These are phyloP conservation scores for Hypoxylon sp. DNA, from an alignment of 2,329 filamentous ascomycete genomes.

Conservation along the genomic window DNA sequence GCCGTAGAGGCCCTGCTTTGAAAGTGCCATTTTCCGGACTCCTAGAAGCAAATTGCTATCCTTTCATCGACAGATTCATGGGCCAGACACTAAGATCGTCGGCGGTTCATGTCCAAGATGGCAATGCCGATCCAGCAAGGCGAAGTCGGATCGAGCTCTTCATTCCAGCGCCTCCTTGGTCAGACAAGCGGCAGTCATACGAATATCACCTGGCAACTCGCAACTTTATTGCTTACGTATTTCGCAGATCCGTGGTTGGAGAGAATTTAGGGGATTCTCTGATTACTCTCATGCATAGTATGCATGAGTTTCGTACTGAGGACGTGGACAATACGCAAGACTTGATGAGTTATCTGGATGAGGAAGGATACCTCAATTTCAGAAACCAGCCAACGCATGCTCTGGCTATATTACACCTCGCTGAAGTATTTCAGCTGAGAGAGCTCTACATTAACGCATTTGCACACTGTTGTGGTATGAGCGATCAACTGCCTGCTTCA, in stretches of 20 bases:
- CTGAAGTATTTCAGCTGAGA: constrained; percentile 72
- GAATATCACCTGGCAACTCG: constrained; percentile 76
- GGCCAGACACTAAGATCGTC: constrained; percentile 49
- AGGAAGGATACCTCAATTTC: constrained; percentile 77
- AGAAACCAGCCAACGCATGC: constrained; percentile 75
- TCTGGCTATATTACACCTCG: constrained; percentile 74
- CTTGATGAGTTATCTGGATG: constrained; percentile 74
- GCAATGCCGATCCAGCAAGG: constrained; percentile 51
- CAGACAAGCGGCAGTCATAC: constrained; percentile 67
- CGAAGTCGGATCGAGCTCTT: constrained; percentile 72
- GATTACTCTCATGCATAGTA: constrained; percentile 72
- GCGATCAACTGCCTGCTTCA: constrained; percentile 67
- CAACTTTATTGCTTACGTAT: constrained; percentile 81
- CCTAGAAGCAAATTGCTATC: constrained; percentile 68
- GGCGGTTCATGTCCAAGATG: constrained; percentile 38
- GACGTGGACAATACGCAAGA: constrained; percentile 70
- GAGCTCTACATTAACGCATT: constrained; percentile 81
- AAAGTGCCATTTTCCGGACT: constrained; percentile 71
- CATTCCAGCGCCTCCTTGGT: constrained; percentile 72
- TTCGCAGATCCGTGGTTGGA: constrained; percentile 75
- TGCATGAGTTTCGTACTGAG: constrained; percentile 70
- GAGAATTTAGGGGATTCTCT: constrained; percentile 73
- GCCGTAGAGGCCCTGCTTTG: constrained; percentile 75
- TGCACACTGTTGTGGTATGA: constrained; percentile 83
- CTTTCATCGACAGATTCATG: constrained; percentile 68